Percentiles rank a stretch among this genome's conserved stretches.
These are phyloP conservation scores for Bruguiera hainesii DNA, from an alignment of 441 rosid species.

Conservation along the genomic window DNA sequence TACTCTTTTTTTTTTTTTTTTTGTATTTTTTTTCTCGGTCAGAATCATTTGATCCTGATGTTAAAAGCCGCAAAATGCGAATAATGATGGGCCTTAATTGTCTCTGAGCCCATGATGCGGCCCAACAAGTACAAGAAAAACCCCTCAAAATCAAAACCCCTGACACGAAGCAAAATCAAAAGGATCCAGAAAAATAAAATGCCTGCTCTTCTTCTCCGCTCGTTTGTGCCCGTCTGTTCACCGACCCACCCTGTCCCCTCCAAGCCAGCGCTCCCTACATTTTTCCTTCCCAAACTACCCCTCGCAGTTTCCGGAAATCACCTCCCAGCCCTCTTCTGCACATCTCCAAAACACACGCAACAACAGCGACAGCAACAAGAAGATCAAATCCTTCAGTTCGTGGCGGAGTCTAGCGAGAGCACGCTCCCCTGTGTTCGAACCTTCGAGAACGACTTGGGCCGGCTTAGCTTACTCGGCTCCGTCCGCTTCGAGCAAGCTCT, in stretches of 20 bases:
- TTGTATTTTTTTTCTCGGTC: no score
- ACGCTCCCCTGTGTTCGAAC: conserved; percentile 74
- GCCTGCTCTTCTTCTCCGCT: conserved; percentile 37
- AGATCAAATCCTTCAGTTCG: conserved; percentile 55
- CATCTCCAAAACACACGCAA: conserved; percentile 28
- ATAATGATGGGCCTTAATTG: no score
- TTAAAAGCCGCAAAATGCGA: no score
- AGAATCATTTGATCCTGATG: no score
- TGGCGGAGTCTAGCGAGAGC: conserved; percentile 53
- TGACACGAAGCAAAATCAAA: background rate
- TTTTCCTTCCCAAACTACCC: conserved; percentile 21
- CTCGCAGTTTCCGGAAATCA: conserved; percentile 14
- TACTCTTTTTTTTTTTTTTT: no score
- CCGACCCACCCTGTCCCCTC: background rate
- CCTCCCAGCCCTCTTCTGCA: conserved; percentile 29
- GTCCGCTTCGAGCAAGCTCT: conserved; percentile 75
- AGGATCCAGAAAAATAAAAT: background rate
- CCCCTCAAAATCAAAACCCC: conserved; percentile 9
- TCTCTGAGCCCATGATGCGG: no score
- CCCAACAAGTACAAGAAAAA: no score
- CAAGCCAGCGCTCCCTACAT: conserved; percentile 18
- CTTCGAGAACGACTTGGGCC: conserved; percentile 68
- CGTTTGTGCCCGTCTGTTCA: conserved; percentile 23
- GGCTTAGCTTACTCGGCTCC: conserved; percentile 67
- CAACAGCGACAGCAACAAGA: conserved; percentile 22